Base-by-base conservation (phyloP, 1,284 basidiomycete species). In the Polyporus tsugae region DNA sequence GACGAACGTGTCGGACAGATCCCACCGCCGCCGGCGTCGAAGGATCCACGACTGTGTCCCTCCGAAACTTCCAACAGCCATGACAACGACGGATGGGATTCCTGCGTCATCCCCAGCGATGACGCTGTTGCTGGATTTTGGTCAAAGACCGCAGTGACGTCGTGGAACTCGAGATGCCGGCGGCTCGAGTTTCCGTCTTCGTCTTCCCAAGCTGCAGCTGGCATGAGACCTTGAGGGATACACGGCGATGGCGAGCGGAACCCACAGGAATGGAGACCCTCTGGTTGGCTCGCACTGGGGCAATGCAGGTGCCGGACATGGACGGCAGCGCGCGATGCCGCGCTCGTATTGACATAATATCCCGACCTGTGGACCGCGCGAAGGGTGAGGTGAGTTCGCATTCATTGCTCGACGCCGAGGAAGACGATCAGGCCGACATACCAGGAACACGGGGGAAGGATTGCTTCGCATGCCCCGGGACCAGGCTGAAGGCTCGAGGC, bases 121-220 rank as follows among this genome's bases (percentile, higher is more conserved):
- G 55, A 17, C 7, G 44, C n/a, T n/a, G n/a, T n/a, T n/a, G n/a
- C n/a, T 36, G 55, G 58, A 59, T 59, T 22, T 11, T 49, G 55
- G 58, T 62, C 60, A 25, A 58, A 59, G 53, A 52, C 42, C 15
- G 39, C 41, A 15, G 55, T 25, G 53, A 58, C 38, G 22, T 41
- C 58, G 58, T 49, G 46, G 22, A 6, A 4, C 13, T 35, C 11
- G 38, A 41, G 38, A 22, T 25, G 58, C 58, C 10, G 15, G 36
- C 19, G 33, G 29, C 29, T 29, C 15, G 33, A 7, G 35, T 42
- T 55, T 39, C n/a, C 4, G 17, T 39, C 52, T 6, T 6, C 9
- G 6, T 17, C 53, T 59, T 62, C 61, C 61, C 65, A 63, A 62
- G 60, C 60, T 63, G 57, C 65, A n/a, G 36, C 42, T 35, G 29